Conservation (phyloP, 1,284 basidiomycete genomes). For the Tilletiopsis washingtonensis region DNA sequence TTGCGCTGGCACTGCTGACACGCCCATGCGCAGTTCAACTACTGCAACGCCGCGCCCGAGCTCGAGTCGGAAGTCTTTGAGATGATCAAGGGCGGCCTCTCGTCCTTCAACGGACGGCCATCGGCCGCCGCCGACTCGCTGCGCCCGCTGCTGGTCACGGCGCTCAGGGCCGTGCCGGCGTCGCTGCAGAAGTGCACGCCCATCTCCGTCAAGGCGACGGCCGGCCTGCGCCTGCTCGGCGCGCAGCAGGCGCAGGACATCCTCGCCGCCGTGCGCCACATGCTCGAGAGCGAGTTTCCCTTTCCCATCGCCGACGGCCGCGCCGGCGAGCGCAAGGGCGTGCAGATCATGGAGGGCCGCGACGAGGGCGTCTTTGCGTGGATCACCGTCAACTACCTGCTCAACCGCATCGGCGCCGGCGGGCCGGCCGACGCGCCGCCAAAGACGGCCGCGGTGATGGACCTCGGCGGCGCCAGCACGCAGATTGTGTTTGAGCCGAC, state of each 20-base stretch:
- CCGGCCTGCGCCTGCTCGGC: conserved; percentile 74
- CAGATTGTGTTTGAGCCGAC: conserved; percentile 94
- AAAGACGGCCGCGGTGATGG: conserved; percentile 70
- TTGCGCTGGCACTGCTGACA: not conserved
- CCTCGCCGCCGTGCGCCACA: conserved; percentile 63
- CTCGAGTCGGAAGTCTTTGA: conserved; percentile 93
- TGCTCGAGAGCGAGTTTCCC: conserved; percentile 62
- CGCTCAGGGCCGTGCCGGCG: conserved; percentile 67
- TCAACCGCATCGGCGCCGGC: conserved; percentile 49
- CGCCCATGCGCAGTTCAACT: conserved; percentile 32
- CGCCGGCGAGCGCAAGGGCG: conserved; percentile 21
- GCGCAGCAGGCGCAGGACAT: conserved; percentile 64
- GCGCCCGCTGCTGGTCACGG: conserved; percentile 72
- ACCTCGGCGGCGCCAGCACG: conserved; percentile 91
- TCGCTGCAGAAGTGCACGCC: conserved; percentile 68
- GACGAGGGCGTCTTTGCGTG: conserved; percentile 91
- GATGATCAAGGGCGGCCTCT: conserved; percentile 73
- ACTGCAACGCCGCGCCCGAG: conserved; percentile 53
- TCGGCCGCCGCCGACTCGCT: conserved; percentile 69
- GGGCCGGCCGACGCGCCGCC: conserved; percentile 3
- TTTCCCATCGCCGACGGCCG: conserved; percentile 54
- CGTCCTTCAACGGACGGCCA: conserved; percentile 57
- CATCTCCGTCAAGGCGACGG: conserved; percentile 89
- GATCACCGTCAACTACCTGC: conserved; percentile 87
- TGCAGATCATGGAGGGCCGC: conserved; percentile 74